Conservation (phyloP, 129 eudicot genomes). For the Calendula officinalis region DNA sequence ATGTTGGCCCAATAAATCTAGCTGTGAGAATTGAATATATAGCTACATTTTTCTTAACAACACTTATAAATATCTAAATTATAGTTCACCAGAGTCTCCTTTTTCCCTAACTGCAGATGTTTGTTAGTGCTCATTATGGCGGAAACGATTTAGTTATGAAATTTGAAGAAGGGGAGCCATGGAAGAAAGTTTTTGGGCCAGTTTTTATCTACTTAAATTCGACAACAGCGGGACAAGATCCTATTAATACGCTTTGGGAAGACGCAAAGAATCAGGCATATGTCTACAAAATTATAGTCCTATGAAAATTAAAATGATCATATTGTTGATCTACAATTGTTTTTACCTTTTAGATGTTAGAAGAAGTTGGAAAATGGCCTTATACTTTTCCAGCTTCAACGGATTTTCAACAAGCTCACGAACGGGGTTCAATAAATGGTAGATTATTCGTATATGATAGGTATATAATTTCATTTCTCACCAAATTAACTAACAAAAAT, state of each 20-base stretch:
- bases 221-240: slow-evolving; percentile 29
- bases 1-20: slow-evolving; percentile 63
- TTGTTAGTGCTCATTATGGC: slow-evolving; percentile 69
- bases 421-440: slow-evolving; percentile 43
- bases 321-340: neutral
- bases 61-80: neutral
- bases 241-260: slow-evolving; percentile 53
- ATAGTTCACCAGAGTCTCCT: neutral
- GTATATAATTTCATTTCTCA: slow-evolving; percentile 16
- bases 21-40: slow-evolving; percentile 65
- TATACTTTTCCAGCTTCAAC: slow-evolving; percentile 45
- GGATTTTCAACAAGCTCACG: slow-evolving; percentile 40
- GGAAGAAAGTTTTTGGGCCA: slow-evolving; percentile 94
- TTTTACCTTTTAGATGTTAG: slow-evolving; percentile 34
- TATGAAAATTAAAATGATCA: neutral
- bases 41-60: neutral
- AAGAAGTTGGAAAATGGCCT: slow-evolving; percentile 54
- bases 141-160: slow-evolving; percentile 62
- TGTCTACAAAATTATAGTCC: neutral
- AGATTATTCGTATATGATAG: slow-evolving; percentile 45
- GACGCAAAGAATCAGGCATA: slow-evolving; percentile 65
- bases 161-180: slow-evolving; percentile 61
- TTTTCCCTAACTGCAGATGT: slow-evolving; percentile 24
- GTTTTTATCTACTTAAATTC: slow-evolving; percentile 66
- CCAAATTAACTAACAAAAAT: neutral